These are phyloP conservation scores for sorghum (Sorghum bicolor) DNA, from an alignment of 176 grass and related monocot species.

Conservation along the genomic window Sorghum_bicolor_NCBIv3 NC_012870.2:6700001-6700500, in stretches of 20 bases:
- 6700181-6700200: neutral
- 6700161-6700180: neutral
- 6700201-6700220: neutral
- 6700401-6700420: neutral
- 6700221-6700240: neutral
- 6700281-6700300: neutral
- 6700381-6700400: constrained; percentile 31
- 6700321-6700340: neutral
- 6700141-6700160: neutral
- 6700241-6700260: neutral
- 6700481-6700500: neutral
- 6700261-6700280: neutral
- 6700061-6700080: constrained; percentile 84
- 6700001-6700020: constrained; percentile 82
- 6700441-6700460: neutral
- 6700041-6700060: constrained; percentile 97
- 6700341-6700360: neutral
- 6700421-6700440: constrained; percentile 19
- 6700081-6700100: constrained; percentile 95
- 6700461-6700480: constrained; percentile 18
- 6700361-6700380: constrained; percentile 30
- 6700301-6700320: neutral
- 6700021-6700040: constrained; percentile 91
- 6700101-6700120: constrained; percentile 85
- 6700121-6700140: constrained; percentile 40